These are phyloP conservation scores for Tetrapisispora phaffii DNA, from an alignment of 805 yeast genomes.

Conservation along the genomic window DNA sequence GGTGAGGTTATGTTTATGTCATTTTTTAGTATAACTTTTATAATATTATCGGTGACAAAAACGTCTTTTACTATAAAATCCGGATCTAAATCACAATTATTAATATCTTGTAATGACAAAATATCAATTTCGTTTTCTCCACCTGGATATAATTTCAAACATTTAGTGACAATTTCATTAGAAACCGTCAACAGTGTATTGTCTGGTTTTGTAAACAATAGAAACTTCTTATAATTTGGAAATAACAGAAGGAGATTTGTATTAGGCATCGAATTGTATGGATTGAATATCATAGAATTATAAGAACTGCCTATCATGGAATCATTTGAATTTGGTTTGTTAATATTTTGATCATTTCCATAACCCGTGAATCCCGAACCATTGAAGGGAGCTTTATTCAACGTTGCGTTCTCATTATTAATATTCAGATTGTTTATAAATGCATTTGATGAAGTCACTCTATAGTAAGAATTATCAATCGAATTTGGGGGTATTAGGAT, in stretches of 20 bases:
- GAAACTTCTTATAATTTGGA: slow-evolving; percentile 39
- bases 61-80: slow-evolving; percentile 60
- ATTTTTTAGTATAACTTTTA: slow-evolving; percentile 36
- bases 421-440: not conserved
- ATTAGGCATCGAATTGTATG: not conserved
- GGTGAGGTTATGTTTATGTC: slow-evolving; percentile 30
- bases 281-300: not conserved
- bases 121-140: slow-evolving; percentile 43
- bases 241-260: not conserved
- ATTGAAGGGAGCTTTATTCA: not conserved
- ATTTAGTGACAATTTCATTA: slow-evolving; percentile 45
- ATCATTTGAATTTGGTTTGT: not conserved
- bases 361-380: not conserved
- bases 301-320: slow-evolving; percentile 7
- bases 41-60: slow-evolving; percentile 41
- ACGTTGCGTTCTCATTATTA: slow-evolving; percentile 8
- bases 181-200: slow-evolving; percentile 41
- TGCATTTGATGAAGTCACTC: slow-evolving; percentile 5
- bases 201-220: slow-evolving; percentile 48
- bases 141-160: slow-evolving; percentile 54
- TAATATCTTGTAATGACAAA: slow-evolving; percentile 53
- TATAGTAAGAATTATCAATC: slow-evolving; percentile 4
- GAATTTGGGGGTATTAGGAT: slow-evolving; percentile 36
- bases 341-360: slow-evolving; percentile 3
- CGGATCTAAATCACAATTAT: slow-evolving; percentile 70